Conservation (phyloP, 2,329 filamentous ascomycete genomes). For the Ustulina deusta region DNA sequence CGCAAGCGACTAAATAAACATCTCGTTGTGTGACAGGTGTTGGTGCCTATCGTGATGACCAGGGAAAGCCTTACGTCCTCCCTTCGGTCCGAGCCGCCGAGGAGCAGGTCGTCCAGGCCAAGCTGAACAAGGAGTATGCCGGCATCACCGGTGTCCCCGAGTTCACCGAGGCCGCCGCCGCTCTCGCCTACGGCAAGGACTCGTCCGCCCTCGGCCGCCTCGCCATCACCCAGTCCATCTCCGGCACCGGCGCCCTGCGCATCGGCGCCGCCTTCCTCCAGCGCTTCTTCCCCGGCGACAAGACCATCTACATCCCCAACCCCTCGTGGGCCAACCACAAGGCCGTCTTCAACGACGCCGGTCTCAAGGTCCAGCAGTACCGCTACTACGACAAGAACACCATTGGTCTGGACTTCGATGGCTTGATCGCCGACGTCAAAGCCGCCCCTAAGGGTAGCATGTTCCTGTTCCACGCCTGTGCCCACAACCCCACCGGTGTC, state of each 20-base stretch:
- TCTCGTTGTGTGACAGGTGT: conserved; percentile 70
- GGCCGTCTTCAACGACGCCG: conserved; percentile 94
- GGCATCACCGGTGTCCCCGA: conserved; percentile 95
- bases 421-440: conserved; percentile 91
- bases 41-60: conserved; percentile 97
- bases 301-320: conserved; percentile 96
- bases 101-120: conserved; percentile 81
- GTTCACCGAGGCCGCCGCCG: conserved; percentile 91
- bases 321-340: conserved; percentile 99
- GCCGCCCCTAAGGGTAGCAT: conserved; percentile 86
- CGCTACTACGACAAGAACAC: conserved; percentile 99
- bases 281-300: conserved; percentile 89
- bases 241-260: conserved; percentile 93
- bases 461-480: conserved; percentile 95
- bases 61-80: conserved; percentile 97
- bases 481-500: conserved; percentile 97
- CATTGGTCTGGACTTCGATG: conserved; percentile 97
- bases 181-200: conserved; percentile 88
- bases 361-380: conserved; percentile 93
- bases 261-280: conserved; percentile 94
- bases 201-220: conserved; percentile 82
- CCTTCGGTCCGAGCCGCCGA: conserved; percentile 92
- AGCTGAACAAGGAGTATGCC: conserved; percentile 96
- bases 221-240: conserved; percentile 97
- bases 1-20: conserved; percentile 31